Evolutionary conservation across 2,329 filamentous ascomycete species (phyloP).

Genomic region (Fusarium dimerum): DNA sequence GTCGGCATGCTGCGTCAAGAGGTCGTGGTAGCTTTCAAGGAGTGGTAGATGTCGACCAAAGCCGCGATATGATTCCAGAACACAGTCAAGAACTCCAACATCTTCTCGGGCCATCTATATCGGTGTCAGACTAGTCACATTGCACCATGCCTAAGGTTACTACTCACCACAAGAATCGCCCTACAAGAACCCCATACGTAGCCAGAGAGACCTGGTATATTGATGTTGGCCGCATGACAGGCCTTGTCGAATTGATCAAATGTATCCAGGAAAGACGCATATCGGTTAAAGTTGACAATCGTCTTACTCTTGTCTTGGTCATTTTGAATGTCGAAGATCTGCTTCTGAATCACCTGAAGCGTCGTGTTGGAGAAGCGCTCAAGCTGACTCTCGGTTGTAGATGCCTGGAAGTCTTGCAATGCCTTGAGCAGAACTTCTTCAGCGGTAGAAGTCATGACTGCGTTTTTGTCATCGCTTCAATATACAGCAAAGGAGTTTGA

Average conservation of each 20-base stretch:
- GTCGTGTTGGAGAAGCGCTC: neutral
- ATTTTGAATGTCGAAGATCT: constrained; percentile 1
- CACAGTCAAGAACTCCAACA: neutral
- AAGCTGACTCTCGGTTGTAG: neutral
- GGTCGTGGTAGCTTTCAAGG: neutral
- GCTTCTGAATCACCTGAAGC: neutral
- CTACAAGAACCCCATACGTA: constrained; percentile 6
- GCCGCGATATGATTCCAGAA: constrained; percentile 1
- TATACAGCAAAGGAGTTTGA: no score
- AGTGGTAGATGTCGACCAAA: constrained; percentile 2
- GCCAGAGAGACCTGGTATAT: neutral
- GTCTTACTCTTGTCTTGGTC: constrained; percentile 3
- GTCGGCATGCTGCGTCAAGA: neutral
- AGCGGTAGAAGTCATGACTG: neutral
- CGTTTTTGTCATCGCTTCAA: neutral
- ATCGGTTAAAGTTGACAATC: constrained; percentile 4
- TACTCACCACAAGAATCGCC: neutral
- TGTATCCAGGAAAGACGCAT: neutral
- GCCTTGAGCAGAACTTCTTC: neutral
- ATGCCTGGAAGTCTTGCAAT: neutral
- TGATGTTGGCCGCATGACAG: neutral
- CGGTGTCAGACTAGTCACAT: no score
- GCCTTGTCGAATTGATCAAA: constrained; percentile 1
- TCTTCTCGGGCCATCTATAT: constrained; percentile 1
- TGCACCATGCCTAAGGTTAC: no score